Base-by-base conservation (phyloP, 352 stramenopile genomes). In the Phytophthora ohioensis region DNA sequence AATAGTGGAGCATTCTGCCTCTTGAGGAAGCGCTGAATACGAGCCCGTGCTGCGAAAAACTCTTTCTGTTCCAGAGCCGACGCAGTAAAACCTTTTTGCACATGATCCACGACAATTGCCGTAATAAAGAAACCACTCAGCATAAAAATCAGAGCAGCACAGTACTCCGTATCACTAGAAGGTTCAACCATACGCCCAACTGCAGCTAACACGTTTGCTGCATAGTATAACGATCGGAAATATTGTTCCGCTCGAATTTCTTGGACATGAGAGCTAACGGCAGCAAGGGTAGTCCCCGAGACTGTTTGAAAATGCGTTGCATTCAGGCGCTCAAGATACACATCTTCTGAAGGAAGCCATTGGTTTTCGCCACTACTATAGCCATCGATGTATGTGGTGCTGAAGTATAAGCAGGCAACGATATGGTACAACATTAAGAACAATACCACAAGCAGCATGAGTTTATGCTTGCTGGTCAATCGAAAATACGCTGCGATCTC, bases 11-110 rank as follows among this genome's bases (percentile, higher is more conserved):
- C 74, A 51, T 84, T 84, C 42, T 91, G 81, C 0, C 83, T 75
- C 57, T 88, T 87, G 3, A 91, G 67, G 55, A 91, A 91, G 52
- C 83, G 80, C 47, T 89, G 80, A 34, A 91, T 87, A 13, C 80
- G 73, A 45, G 81, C 67, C 3, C 78, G 80, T 3, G 73, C 83
- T 9, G 82, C 79, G 5, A 91, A 87, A 61, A 91, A 90, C 42
- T 90, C 84, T 52, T 90, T 91, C 34, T 91, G 67, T 32, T 91
- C 84, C 9, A 89, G 76, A 51, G 84, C 84, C 0, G 84, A 91
- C 21, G 84, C 80, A 0, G 84, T 91, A 49, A 90, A 89, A 7
- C 76, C 59, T 57, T 91, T 87, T 53, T 90, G 82, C 0, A 91
- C 84, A 35, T 90, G 79, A 66, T 90, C 84, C n/a, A 91, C 83